Evolutionary conservation across 768 basidiomycete genomes (phyloP).

Genomic region (Podaxis sp.): DNA sequence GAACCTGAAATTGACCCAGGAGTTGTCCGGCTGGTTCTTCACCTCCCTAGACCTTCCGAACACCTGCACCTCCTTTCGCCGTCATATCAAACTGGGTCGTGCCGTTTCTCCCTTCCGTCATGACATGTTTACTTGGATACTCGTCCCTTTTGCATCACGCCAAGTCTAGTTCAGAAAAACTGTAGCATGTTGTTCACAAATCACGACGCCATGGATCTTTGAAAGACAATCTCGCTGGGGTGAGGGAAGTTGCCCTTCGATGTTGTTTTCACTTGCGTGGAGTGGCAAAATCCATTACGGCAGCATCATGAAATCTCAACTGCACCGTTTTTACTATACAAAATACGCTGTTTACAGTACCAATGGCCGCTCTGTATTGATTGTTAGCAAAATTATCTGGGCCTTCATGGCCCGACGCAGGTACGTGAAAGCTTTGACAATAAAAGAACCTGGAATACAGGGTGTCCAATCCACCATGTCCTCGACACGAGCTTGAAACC

Average conservation of each 20-base stretch:
- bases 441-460: background rate
- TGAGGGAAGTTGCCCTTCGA: background rate
- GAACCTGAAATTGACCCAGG: background rate
- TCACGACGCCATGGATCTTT: background rate
- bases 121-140: background rate
- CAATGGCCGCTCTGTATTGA: background rate
- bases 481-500: background rate
- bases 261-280: background rate
- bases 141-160: background rate
- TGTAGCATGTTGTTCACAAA: background rate
- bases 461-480: background rate
- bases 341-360: background rate
- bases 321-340: background rate
- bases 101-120: background rate
- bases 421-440: background rate
- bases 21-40: background rate
- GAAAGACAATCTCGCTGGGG: background rate
- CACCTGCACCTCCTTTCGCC: background rate
- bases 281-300: background rate
- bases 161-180: background rate
- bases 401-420: background rate
- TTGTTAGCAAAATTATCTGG: background rate
- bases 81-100: background rate
- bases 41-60: background rate
- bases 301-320: background rate